Percentiles rank a stretch among this genome's conserved stretches.
Evolutionary conservation across 139 green algal species (phyloP).

Genomic region (Closterium sp.): DNA sequence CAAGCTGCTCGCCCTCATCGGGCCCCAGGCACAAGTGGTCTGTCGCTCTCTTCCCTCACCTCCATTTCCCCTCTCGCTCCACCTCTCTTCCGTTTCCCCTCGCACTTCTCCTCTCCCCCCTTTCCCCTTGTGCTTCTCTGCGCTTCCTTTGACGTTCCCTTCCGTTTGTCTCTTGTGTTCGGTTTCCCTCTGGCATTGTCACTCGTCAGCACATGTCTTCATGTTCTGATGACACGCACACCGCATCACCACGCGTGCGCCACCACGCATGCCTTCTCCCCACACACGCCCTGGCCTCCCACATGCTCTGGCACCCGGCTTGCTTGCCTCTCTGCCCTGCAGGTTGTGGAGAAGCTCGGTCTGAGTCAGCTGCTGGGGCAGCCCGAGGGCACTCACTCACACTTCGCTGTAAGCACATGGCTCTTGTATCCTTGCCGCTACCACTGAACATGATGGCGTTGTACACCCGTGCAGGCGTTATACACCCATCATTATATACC

Average conservation of each 20-base stretch:
- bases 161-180: too few relatives aligned
- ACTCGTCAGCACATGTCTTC: neutral
- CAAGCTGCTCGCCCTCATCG: constrained; percentile 33
- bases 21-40: constrained; percentile 12
- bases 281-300: too few relatives aligned
- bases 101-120: neutral
- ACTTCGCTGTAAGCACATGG: constrained; percentile 37
- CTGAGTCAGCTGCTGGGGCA: constrained; percentile 20
- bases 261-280: neutral
- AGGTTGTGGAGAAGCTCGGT: constrained; percentile 29
- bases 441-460: too few relatives aligned
- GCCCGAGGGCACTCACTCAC: constrained; percentile 29
- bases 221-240: neutral
- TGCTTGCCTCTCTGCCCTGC: neutral
- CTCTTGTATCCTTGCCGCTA: too few relatives aligned
- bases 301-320: too few relatives aligned
- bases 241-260: neutral
- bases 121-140: too few relatives aligned
- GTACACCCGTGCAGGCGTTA: too few relatives aligned
- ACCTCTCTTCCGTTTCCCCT: neutral
- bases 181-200: too few relatives aligned
- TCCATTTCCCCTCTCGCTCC: neutral
- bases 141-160: too few relatives aligned
- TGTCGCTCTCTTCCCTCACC: constrained; percentile 8
- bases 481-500: too few relatives aligned